Evolutionary conservation across 768 basidiomycete genomes (phyloP), one percentile per base, ranked within the genome.

Genomic region (Hericium alpestre): DNA sequence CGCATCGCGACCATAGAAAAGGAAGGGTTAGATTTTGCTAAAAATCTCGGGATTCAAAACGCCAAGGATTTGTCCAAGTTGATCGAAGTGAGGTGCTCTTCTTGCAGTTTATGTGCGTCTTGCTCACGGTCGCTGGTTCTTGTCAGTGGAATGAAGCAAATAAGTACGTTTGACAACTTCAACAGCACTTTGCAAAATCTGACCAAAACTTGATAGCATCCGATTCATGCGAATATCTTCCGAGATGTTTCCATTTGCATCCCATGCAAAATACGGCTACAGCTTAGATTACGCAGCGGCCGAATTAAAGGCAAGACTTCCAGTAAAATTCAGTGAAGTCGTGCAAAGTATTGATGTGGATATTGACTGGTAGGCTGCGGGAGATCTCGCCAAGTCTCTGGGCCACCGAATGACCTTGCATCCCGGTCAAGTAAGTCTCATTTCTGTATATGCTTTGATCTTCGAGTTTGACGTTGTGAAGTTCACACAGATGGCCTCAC

Each of bases 181-280:
- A 39, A 7, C 8, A 25, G 2, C 38, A 51, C 54, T 38, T 46
- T 3, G 32, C 9, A 32, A 10, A 32, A 10, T n/a, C 50, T 59
- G 38, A 55, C 23, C 48, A n/a, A 22, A n/a, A 32, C 48, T 50
- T 47, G 39, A 43, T 56, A 76, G 82, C 50, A 93, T 95, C 55
- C 80, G 79, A n/a, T 95, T 93, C 70, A 81, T 94, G 72, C 81
- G 93, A 48, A 67, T 95, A 61, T 93, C 91, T 0, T 92, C 90
- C 8, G 90, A 93, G 61, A 85, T 96, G 81, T 95, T 96, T 70
- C 93, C 93, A 1, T 96, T 87, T 64, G 92, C 93, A 0, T 88
- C 87, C 1, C 94, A 97, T 62, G 75, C 71, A 16, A 76, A 75
- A 18, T 81, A 92, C 64, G 92, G 92, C 0, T 96, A 97, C 68